Evolutionary conservation across 768 basidiomycete species (phyloP).

Genomic region (Xerocomellus dryophilus): DNA sequence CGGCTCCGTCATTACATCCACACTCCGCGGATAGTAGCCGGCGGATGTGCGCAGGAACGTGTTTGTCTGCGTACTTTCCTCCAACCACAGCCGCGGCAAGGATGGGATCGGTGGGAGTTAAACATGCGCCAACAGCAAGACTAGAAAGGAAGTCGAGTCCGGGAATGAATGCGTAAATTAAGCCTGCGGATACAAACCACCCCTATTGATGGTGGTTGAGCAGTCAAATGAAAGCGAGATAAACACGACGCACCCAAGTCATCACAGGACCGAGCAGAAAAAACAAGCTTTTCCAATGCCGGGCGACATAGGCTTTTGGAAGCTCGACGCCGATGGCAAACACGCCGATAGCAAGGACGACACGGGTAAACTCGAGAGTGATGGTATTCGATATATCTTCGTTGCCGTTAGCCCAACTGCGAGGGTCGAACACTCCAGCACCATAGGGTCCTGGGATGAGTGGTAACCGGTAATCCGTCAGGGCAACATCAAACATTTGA

Average conservation of each 20-base stretch:
- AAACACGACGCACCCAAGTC: slow-evolving; percentile 63
- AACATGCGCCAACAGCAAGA: slow-evolving; percentile 86
- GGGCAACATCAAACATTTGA: neutral
- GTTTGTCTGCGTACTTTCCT: slow-evolving; percentile 97
- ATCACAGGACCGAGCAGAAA: slow-evolving; percentile 82
- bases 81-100: slow-evolving; percentile 61
- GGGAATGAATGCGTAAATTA: slow-evolving; percentile 92
- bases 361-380: slow-evolving; percentile 84
- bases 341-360: slow-evolving; percentile 93
- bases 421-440: slow-evolving; percentile 77
- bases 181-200: slow-evolving; percentile 88
- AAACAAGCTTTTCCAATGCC: slow-evolving; percentile 89
- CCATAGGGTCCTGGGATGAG: slow-evolving; percentile 68
- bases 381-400: slow-evolving; percentile 62
- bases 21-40: slow-evolving; percentile 69
- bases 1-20: slow-evolving; percentile 96
- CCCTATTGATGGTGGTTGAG: slow-evolving; percentile 47
- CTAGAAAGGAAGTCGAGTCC: slow-evolving; percentile 85
- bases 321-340: slow-evolving; percentile 98
- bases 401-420: slow-evolving; percentile 59
- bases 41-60: slow-evolving; percentile 82
- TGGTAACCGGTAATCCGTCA: neutral
- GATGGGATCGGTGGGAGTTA: slow-evolving; percentile 73
- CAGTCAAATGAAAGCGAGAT: slow-evolving; percentile 1
- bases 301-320: slow-evolving; percentile 90